These are phyloP conservation scores for Podaxis pistillaris DNA, from an alignment of 768 basidiomycete genomes.

Conservation along the genomic window DNA sequence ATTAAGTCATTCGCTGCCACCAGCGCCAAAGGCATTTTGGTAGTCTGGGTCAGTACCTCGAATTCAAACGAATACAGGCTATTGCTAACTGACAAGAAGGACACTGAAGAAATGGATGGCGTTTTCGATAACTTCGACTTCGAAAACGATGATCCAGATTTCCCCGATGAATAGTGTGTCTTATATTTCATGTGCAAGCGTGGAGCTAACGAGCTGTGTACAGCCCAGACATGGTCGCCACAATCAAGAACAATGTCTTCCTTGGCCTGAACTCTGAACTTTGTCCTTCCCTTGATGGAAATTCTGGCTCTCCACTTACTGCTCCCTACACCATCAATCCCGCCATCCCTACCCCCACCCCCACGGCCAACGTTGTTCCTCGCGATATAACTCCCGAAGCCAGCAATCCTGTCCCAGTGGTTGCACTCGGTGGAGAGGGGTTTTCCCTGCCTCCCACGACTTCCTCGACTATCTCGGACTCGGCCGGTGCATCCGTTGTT, in stretches of 20 bases:
- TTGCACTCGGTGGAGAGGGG: neutral
- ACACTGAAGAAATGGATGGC: conserved; percentile 2
- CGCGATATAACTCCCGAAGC: neutral
- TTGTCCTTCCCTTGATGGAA: neutral
- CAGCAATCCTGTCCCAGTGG: neutral
- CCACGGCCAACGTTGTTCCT: neutral
- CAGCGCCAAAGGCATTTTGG: conserved; percentile 9
- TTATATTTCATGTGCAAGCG: neutral
- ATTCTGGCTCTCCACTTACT: neutral
- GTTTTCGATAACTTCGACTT: conserved; percentile 16
- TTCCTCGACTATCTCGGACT: neutral
- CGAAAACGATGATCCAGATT: conserved; percentile 11
- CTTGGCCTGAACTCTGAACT: neutral
- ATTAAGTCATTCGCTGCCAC: conserved; percentile 9
- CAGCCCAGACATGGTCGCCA: conserved; percentile 13
- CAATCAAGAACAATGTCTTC: conserved; percentile 9
- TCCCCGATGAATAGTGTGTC: conserved; percentile 7
- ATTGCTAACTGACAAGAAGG: neutral
- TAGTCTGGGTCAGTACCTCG: conserved; percentile 12
- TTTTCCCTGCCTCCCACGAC: neutral
- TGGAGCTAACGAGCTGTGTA: neutral
- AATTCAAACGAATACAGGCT: neutral
- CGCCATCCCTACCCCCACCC: neutral
- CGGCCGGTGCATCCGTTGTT: neutral
- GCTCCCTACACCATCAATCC: neutral